These are phyloP conservation scores for Yarrowia sp. DNA, from an alignment of 805 yeast species.

Conservation along the genomic window DNA sequence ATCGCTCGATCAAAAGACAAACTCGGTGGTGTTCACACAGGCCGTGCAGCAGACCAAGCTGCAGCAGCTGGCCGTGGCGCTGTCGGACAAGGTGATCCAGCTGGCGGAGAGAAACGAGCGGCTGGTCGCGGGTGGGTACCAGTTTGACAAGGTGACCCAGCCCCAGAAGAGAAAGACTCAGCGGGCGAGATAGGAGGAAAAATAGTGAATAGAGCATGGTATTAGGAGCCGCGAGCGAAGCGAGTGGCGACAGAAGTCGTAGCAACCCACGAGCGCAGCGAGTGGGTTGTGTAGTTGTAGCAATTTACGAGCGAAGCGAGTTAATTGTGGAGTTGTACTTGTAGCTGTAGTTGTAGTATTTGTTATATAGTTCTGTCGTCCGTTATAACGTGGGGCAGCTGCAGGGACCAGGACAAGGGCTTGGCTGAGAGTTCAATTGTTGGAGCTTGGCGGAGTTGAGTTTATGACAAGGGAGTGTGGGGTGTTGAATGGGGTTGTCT, in stretches of 20 bases:
- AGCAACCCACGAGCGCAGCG: neutral
- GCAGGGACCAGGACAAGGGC: no score
- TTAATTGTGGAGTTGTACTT: no score
- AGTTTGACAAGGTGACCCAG: slow-evolving; percentile 31
- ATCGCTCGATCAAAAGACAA: slow-evolving; percentile 62
- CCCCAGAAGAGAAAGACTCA: slow-evolving; percentile 26
- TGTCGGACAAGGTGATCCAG: slow-evolving; percentile 77
- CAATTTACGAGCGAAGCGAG: neutral
- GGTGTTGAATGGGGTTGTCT: no score
- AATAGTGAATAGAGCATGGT: slow-evolving; percentile 5
- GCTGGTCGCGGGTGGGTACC: slow-evolving; percentile 73
- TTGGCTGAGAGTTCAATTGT: no score
- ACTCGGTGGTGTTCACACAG: slow-evolving; percentile 63
- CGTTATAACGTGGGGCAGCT: no score
- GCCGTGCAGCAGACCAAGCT: slow-evolving; percentile 79
- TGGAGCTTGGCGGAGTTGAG: no score
- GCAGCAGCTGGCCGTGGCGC: slow-evolving; percentile 80
- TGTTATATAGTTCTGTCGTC: no score
- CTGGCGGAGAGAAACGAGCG: slow-evolving; percentile 83
- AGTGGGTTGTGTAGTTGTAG: no score
- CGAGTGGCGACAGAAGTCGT: no score
- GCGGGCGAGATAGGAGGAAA: neutral
- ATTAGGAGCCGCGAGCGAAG: neutral
- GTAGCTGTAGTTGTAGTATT: no score
- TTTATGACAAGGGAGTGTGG: no score